Evolutionary conservation across 257 asterid species (phyloP).

Genomic region (Henckelia pumila): DNA sequence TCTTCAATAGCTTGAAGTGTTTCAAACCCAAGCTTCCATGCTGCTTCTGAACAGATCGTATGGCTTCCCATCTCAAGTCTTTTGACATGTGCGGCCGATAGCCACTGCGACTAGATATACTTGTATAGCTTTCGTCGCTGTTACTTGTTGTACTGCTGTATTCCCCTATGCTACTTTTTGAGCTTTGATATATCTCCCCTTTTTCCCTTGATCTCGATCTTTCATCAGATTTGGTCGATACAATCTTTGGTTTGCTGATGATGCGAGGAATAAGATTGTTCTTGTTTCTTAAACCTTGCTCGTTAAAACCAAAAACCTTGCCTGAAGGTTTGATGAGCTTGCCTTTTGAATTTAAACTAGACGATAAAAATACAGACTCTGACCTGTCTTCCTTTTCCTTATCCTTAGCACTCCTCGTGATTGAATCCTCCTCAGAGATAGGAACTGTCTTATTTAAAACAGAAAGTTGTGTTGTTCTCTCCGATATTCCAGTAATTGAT

Average conservation of each 20-base stretch:
- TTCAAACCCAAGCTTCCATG: conserved; percentile 55
- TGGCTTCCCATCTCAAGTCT: conserved; percentile 89
- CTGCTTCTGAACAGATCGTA: conserved; percentile 56
- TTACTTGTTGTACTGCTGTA: conserved; percentile 69
- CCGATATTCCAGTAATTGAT: not conserved
- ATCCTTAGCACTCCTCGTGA: not conserved
- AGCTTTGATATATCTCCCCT: conserved; percentile 72
- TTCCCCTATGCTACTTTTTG: conserved; percentile 80
- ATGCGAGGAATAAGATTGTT: conserved; percentile 24
- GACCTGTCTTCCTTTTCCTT: not conserved
- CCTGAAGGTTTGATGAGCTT: not conserved
- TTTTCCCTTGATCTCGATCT: conserved; percentile 53
- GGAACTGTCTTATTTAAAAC: not conserved
- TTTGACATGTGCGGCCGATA: conserved; percentile 78
- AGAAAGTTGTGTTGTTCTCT: not conserved
- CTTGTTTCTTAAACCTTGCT: conserved; percentile 15
- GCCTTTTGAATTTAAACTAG: not conserved
- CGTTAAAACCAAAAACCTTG: not conserved
- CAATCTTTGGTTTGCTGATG: conserved; percentile 35
- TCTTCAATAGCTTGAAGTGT: conserved; percentile 68
- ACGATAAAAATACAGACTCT: not conserved
- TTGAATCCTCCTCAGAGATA: not conserved
- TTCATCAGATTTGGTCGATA: conserved; percentile 39
- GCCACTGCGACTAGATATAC: conserved; percentile 67
- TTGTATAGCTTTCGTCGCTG: conserved; percentile 67